Percentiles rank a stretch among this genome's conserved stretches.
Conservation (phyloP, 306 rosid genomes). For the Lithocarpus polystachyus region DNA sequence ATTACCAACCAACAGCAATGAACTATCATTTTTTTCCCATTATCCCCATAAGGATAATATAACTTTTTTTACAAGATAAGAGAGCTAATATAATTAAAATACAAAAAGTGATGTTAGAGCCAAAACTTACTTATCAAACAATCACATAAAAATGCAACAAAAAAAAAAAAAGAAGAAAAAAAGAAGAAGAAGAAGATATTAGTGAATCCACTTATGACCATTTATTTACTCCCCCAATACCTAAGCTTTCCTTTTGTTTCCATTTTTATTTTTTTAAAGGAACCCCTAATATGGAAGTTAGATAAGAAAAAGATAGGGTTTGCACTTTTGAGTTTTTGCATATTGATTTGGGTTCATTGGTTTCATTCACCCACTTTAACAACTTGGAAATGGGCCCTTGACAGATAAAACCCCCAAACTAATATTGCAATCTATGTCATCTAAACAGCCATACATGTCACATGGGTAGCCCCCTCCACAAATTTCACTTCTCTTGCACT, state of each 20-base stretch:
- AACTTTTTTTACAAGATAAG: neutral
- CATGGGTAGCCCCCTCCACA: constrained; percentile 55
- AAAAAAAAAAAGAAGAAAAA: too few relatives aligned
- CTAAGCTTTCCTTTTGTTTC: neutral
- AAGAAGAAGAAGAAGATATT: too few relatives aligned
- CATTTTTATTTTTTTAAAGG: too few relatives aligned
- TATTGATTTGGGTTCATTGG: constrained; percentile 19
- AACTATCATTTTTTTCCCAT: neutral
- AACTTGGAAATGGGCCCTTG: constrained; percentile 38
- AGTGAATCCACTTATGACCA: too few relatives aligned
- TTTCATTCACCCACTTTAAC: constrained; percentile 29
- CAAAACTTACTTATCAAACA: too few relatives aligned
- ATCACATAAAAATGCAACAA: too few relatives aligned
- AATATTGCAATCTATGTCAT: constrained; percentile 56
- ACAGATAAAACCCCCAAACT: constrained; percentile 50
- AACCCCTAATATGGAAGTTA: neutral
- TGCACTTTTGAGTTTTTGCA: constrained; percentile 13
- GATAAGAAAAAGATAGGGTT: constrained; percentile 8
- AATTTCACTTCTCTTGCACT: constrained; percentile 44
- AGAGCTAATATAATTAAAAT: neutral
- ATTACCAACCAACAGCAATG: neutral
- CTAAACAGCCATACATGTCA: constrained; percentile 59
- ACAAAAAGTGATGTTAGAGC: neutral
- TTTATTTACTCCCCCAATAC: neutral
- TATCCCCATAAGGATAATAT: neutral